A percentile compares a stretch with the other conserved stretches of the same genome.
phyloP scores from a whole-genome alignment of 257 asterid species.

The Nicotiana obtusifolia region DNA sequence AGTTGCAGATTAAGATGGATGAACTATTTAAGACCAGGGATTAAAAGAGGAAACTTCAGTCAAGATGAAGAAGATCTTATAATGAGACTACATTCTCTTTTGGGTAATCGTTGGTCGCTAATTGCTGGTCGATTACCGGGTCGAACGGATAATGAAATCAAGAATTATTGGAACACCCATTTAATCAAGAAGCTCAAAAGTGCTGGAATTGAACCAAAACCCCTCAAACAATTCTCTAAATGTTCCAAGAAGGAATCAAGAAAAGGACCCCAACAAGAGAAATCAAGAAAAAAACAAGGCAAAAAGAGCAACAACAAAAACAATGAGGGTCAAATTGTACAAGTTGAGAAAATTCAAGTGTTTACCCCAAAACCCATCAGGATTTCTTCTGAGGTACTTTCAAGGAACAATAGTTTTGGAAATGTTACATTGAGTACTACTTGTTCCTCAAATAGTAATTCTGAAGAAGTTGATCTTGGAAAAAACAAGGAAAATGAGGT shows the following conservation, averaged over 20 bases:
- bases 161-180: slow-evolving; percentile 66
- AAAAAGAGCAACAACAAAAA: not conserved
- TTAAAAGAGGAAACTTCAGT: slow-evolving; percentile 56
- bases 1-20: slow-evolving; percentile 76
- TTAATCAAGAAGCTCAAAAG: slow-evolving; percentile 41
- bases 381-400: slow-evolving; percentile 23
- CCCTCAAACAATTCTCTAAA: not conserved
- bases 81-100: slow-evolving; percentile 48
- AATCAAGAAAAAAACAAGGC: not conserved
- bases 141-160: slow-evolving; percentile 78
- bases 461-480: slow-evolving; percentile 10
- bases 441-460: slow-evolving; percentile 15
- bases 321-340: not conserved
- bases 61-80: slow-evolving; percentile 65
- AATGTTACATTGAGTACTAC: slow-evolving; percentile 28
- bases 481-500: not conserved
- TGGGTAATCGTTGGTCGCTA: slow-evolving; percentile 77
- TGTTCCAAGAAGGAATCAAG: not conserved
- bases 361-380: slow-evolving; percentile 45
- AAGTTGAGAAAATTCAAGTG: slow-evolving; percentile 19
- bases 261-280: slow-evolving; percentile 1
- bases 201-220: slow-evolving; percentile 20
- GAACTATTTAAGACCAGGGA: slow-evolving; percentile 73
- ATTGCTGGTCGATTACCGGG: slow-evolving; percentile 75
- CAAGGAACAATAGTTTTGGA: slow-evolving; percentile 33